A percentile compares a stretch with the other conserved stretches of the same genome.
Evolutionary conservation across 2,329 filamentous ascomycete species (phyloP).

Genomic region (Xylariaceae sp.): DNA sequence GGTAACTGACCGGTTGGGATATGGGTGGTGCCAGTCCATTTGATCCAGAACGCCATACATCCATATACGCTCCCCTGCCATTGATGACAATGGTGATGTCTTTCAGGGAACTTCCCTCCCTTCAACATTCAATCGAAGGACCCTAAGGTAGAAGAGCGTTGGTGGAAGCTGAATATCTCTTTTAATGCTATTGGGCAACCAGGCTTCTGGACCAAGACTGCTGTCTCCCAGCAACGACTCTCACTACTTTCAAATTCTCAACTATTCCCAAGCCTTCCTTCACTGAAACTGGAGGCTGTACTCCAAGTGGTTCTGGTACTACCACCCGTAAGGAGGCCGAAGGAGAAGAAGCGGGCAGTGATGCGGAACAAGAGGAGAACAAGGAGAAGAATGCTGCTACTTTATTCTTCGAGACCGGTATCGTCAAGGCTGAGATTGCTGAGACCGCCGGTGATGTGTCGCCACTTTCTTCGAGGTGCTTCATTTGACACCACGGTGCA

Average conservation of each 20-base stretch:
- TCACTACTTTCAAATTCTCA: too few species aligned
- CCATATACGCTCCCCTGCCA: constrained; percentile 56
- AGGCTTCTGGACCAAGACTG: too few species aligned
- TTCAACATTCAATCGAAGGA: too few species aligned
- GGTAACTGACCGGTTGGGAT: constrained; percentile 68
- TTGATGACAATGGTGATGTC: too few species aligned
- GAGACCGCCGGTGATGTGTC: constrained; percentile 99
- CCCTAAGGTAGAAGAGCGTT: too few species aligned
- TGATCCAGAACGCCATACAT: constrained; percentile 67
- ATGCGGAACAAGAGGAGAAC: constrained; percentile 79
- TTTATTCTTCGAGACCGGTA: constrained; percentile 96
- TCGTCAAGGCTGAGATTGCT: constrained; percentile 98
- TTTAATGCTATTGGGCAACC: too few species aligned
- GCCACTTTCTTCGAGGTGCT: constrained; percentile 96
- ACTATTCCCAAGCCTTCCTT: too few species aligned
- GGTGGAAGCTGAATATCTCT: too few species aligned
- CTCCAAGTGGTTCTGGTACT: too few species aligned
- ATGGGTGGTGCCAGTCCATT: constrained; percentile 64
- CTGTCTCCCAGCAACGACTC: too few species aligned
- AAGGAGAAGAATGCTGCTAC: constrained; percentile 97
- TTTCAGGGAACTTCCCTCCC: too few species aligned
- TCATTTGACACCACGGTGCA: constrained; percentile 91
- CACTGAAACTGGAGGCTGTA: too few species aligned
- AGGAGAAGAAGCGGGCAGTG: constrained; percentile 75
- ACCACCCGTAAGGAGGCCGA: constrained; percentile 78